phyloP scores from a whole-genome alignment of 257 asterid species.

The Cynanchum wilfordii region DNA sequence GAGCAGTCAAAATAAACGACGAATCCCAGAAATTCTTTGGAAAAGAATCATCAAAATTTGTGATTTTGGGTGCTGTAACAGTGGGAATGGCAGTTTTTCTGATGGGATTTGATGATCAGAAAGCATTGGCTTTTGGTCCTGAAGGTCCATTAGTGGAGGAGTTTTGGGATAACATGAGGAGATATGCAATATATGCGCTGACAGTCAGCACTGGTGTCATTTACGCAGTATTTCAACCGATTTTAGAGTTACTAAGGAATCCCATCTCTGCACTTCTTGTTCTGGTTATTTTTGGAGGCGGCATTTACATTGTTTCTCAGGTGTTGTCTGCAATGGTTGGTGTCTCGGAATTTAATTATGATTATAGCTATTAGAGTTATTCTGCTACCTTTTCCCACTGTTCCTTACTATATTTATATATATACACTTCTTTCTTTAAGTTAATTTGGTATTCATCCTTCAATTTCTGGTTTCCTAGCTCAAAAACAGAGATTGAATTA shows the following conservation, averaged over 20 bases:
- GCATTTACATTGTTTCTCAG: conserved; percentile 58
- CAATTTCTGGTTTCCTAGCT: no score
- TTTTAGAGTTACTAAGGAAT: conserved; percentile 62
- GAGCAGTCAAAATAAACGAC: background rate
- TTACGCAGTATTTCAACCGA: conserved; percentile 59
- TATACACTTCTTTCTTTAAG: no score
- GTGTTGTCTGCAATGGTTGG: conserved; percentile 95
- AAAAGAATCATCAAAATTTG: conserved; percentile 7
- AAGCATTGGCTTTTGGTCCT: conserved; percentile 82
- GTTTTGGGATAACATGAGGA: conserved; percentile 97
- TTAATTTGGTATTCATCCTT: no score
- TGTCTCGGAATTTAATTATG: conserved; percentile 68
- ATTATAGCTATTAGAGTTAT: conserved; percentile 42
- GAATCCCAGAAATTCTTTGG: background rate
- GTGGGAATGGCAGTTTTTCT: conserved; percentile 50
- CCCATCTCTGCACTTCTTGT: conserved; percentile 79
- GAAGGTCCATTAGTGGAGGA: conserved; percentile 93
- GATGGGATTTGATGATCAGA: conserved; percentile 64
- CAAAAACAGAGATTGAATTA: no score
- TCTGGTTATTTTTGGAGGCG: conserved; percentile 52
- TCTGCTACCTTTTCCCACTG: background rate
- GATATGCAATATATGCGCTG: conserved; percentile 73
- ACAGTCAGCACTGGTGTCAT: conserved; percentile 87
- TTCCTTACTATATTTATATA: no score
- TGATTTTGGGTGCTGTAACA: conserved; percentile 44